These are phyloP conservation scores for Iris pallida DNA, from an alignment of 116 monocot species.

Conservation along the genomic window DNA sequence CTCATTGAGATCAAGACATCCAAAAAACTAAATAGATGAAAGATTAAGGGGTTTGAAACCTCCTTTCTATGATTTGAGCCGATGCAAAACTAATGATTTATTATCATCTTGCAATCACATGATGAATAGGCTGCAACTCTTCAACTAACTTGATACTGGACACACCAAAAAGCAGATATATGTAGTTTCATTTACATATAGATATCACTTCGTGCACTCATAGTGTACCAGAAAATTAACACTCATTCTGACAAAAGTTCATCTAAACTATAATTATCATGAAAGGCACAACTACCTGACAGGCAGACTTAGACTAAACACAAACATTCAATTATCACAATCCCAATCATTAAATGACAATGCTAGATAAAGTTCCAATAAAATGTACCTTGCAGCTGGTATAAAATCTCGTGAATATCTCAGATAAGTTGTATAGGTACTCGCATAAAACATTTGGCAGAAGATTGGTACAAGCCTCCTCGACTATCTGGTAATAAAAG, in stretches of 20 bases:
- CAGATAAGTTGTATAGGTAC: conserved; percentile 93
- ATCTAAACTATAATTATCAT: background rate
- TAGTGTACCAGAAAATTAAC: background rate
- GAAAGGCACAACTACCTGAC: background rate
- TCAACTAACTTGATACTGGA: no score
- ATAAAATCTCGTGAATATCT: conserved; percentile 86
- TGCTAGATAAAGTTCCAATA: background rate
- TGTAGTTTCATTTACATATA: no score
- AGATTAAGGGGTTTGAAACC: no score
- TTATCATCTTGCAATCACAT: no score
- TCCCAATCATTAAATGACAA: background rate
- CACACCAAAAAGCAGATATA: no score
- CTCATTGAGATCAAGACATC: no score
- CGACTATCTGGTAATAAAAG: conserved; percentile 55
- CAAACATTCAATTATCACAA: background rate
- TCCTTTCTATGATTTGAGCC: no score
- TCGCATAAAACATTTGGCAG: conserved; percentile 93
- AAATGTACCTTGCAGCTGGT: conserved; percentile 75
- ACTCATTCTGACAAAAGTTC: background rate
- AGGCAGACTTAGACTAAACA: background rate
- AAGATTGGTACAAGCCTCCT: conserved; percentile 88
- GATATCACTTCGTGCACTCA: no score
- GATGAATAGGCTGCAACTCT: no score
- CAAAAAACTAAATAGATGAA: no score
- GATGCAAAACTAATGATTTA: no score